These are phyloP conservation scores for Solanum hybrid DNA, from an alignment of 305 asterid species.

Conservation along the genomic window DNA sequence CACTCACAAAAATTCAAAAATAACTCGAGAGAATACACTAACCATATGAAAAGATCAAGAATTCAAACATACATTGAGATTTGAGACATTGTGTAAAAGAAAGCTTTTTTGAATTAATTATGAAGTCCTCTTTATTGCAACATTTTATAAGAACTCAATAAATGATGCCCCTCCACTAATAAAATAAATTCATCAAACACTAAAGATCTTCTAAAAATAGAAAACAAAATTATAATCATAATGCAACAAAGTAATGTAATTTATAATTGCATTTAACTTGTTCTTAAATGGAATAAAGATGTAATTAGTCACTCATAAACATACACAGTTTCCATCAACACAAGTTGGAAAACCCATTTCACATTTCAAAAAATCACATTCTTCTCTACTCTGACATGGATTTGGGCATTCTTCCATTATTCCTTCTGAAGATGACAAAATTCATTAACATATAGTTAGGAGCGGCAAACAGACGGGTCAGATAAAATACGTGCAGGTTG, in stretches of 20 bases:
- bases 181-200: background rate
- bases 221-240: background rate
- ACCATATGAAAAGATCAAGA: background rate
- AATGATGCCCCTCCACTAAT: background rate
- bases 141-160: background rate
- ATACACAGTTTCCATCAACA: background rate
- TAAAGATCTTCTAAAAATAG: background rate
- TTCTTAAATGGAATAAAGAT: background rate
- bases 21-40: background rate
- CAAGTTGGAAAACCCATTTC: background rate
- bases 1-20: background rate
- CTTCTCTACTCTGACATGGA: background rate
- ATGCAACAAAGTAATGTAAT: background rate
- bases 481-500: background rate
- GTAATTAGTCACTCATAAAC: background rate
- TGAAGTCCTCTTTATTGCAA: background rate
- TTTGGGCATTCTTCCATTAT: background rate
- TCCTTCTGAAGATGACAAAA: background rate
- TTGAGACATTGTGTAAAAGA: background rate
- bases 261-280: background rate
- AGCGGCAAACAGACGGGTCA: background rate
- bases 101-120: background rate
- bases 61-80: background rate
- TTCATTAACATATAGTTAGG: background rate
- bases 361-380: background rate